phyloP scores from a whole-genome alignment of 1,284 basidiomycete species.

The Exsudoporus floridanus region DNA sequence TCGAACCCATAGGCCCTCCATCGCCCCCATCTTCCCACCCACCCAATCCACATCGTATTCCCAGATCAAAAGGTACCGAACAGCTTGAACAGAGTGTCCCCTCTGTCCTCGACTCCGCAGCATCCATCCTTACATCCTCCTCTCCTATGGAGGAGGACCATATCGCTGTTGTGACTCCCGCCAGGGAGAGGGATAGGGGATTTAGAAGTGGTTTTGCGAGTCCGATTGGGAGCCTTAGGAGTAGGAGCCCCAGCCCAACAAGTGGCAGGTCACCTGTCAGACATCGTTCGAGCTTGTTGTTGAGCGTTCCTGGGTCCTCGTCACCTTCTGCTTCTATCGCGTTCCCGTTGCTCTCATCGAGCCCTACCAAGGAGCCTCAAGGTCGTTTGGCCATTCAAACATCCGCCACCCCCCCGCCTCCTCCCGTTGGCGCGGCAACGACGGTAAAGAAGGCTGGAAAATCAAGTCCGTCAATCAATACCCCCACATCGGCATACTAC shows the following conservation, averaged over 20 bases:
- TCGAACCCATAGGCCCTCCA: conserved; percentile 60
- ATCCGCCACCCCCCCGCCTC: conserved; percentile 6
- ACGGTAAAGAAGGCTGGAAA: conserved; percentile 15
- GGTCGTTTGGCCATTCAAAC: conserved; percentile 28
- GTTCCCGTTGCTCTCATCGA: conserved; percentile 25
- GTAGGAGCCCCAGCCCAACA: conserved; percentile 55
- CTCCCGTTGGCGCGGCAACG: background rate
- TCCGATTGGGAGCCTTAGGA: conserved; percentile 64
- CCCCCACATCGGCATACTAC: conserved; percentile 52
- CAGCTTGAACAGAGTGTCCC: conserved; percentile 71
- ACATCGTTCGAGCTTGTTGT: conserved; percentile 42
- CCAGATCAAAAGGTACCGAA: conserved; percentile 67
- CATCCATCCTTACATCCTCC: conserved; percentile 56
- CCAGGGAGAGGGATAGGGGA: conserved; percentile 27
- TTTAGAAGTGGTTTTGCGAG: conserved; percentile 58
- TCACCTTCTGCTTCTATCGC: conserved; percentile 20
- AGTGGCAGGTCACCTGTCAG: conserved; percentile 28
- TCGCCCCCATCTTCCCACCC: conserved; percentile 46
- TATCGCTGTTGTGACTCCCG: conserved; percentile 59
- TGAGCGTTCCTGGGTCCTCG: conserved; percentile 44
- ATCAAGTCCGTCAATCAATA: conserved; percentile 36
- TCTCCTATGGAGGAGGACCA: conserved; percentile 45
- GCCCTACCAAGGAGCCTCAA: conserved; percentile 24
- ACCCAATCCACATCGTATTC: conserved; percentile 65
- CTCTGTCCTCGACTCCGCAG: conserved; percentile 72